A percentile compares a stretch with the other conserved stretches of the same genome.
These are phyloP conservation scores for Pezicula neosporulosa DNA, from an alignment of 2,329 filamentous ascomycete species.

Conservation along the genomic window DNA sequence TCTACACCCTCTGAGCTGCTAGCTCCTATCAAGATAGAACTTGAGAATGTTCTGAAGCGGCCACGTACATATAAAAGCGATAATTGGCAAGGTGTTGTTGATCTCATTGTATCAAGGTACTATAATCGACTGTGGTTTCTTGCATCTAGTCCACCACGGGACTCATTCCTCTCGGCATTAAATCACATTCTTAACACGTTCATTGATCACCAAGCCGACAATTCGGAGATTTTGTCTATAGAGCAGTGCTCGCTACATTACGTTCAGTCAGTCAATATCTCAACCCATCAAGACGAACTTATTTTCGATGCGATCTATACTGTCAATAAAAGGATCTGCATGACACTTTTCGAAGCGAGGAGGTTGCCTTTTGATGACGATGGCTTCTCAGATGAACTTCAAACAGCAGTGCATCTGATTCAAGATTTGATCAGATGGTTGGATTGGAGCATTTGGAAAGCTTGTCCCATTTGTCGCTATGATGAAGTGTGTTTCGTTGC, in stretches of 20 bases:
- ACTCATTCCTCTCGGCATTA: conserved; percentile 33
- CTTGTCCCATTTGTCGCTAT: conserved; percentile 47
- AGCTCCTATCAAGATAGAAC: conserved; percentile 34
- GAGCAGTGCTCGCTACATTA: conserved; percentile 46
- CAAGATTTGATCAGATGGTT: conserved; percentile 44
- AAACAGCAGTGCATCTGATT: conserved; percentile 4
- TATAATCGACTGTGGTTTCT: conserved; percentile 44
- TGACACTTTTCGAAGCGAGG: conserved; percentile 20
- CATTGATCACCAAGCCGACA: conserved; percentile 37
- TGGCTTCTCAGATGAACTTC: not conserved
- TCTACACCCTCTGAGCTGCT: conserved; percentile 30
- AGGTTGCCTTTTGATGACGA: conserved; percentile 6
- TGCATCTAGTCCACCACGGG: conserved; percentile 3
- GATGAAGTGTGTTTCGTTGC: conserved; percentile 59
- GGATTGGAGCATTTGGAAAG: conserved; percentile 58
- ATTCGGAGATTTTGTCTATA: conserved; percentile 34
- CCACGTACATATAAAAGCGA: conserved; percentile 14
- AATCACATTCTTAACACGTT: conserved; percentile 37
- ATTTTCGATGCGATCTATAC: conserved; percentile 40
- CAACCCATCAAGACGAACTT: conserved; percentile 39
- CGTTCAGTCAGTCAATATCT: conserved; percentile 29
- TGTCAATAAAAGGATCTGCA: conserved; percentile 38
- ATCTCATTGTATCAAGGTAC: conserved; percentile 64
- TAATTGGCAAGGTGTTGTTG: conserved; percentile 62
- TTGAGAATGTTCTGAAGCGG: conserved; percentile 38